Percentiles rank a stretch among this genome's conserved stretches.
phyloP scores from a whole-genome alignment of 140 eudicot species.

The Ambrosia hybrid region DNA sequence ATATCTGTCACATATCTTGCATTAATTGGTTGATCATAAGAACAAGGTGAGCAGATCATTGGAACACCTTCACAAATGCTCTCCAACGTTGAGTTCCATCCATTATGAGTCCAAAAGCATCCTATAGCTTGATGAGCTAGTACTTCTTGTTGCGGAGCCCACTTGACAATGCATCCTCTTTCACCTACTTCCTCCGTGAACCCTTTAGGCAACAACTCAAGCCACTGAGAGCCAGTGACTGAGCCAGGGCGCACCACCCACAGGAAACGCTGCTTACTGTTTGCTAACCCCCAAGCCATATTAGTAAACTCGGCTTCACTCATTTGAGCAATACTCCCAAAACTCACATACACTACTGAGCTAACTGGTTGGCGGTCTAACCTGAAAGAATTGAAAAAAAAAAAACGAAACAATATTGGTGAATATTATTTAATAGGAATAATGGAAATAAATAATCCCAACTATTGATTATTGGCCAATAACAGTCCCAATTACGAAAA shows the following conservation, averaged over 20 bases:
- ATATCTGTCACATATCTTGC: conserved; percentile 33
- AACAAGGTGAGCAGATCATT: conserved; percentile 62
- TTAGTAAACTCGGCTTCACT: conserved; percentile 37
- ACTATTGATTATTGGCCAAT: no score
- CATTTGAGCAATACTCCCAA: conserved; percentile 53
- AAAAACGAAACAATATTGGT: no score
- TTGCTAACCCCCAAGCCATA: conserved; percentile 52
- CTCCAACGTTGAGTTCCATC: no score
- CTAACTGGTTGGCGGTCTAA: conserved; percentile 41
- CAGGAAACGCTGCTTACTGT: conserved; percentile 45
- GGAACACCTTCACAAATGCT: conserved; percentile 65
- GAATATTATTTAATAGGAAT: no score
- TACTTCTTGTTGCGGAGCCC: conserved; percentile 54
- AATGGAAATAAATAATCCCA: no score
- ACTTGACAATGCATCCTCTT: no score
- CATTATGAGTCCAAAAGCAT: conserved; percentile 49
- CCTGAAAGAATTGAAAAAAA: no score
- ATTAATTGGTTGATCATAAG: conserved; percentile 41
- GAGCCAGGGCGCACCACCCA: conserved; percentile 68
- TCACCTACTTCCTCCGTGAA: conserved; percentile 26
- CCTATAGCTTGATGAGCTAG: conserved; percentile 59
- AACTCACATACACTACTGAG: conserved; percentile 25
- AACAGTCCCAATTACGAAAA: no score
- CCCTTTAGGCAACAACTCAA: conserved; percentile 43
- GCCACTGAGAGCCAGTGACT: conserved; percentile 40